Percentiles rank a stretch among this genome's conserved stretches.
Evolutionary conservation across 495 filamentous ascomycete species (phyloP).

Genomic region (Sphaerosporella brunnea): DNA sequence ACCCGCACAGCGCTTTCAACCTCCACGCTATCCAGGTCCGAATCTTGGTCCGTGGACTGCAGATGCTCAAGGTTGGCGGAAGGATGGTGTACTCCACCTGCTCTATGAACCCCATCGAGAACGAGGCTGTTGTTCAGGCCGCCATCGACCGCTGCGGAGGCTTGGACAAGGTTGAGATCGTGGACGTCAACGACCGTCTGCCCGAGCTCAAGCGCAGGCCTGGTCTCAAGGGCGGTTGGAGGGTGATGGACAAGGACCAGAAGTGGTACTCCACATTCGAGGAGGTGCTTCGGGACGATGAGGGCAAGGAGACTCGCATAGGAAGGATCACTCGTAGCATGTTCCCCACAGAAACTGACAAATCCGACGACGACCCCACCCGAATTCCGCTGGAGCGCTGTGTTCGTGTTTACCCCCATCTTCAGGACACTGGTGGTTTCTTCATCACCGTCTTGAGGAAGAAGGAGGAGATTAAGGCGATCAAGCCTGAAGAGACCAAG

Average conservation of each 20-base stretch:
- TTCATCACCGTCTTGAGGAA: constrained; percentile 94
- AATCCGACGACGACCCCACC: constrained; percentile 36
- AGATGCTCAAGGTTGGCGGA: constrained; percentile 91
- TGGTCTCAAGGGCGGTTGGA: constrained; percentile 57
- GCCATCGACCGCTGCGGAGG: constrained; percentile 89
- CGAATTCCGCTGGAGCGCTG: constrained; percentile 68
- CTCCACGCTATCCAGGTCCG: constrained; percentile 68
- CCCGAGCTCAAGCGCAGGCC: constrained; percentile 54
- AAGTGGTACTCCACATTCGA: constrained; percentile 59
- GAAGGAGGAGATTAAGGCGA: constrained; percentile 61
- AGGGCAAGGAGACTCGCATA: constrained; percentile 29
- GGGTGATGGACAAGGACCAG: constrained; percentile 68
- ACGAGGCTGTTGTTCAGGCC: constrained; percentile 74
- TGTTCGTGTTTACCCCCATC: constrained; percentile 83
- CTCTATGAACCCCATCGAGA: constrained; percentile 93
- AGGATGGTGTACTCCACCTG: constrained; percentile 93
- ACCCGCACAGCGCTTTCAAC: constrained; percentile 61
- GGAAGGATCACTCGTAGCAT: constrained; percentile 55
- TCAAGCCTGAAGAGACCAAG: constrained; percentile 42
- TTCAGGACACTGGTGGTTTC: constrained; percentile 92
- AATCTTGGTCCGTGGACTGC: constrained; percentile 79
- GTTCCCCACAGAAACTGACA: constrained; percentile 42
- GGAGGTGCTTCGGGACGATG: constrained; percentile 35
- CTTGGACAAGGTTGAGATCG: constrained; percentile 54
- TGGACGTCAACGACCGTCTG: constrained; percentile 64